Conservation (phyloP, 2,329 filamentous ascomycete species). For the Achaetomium macrosporum region DNA sequence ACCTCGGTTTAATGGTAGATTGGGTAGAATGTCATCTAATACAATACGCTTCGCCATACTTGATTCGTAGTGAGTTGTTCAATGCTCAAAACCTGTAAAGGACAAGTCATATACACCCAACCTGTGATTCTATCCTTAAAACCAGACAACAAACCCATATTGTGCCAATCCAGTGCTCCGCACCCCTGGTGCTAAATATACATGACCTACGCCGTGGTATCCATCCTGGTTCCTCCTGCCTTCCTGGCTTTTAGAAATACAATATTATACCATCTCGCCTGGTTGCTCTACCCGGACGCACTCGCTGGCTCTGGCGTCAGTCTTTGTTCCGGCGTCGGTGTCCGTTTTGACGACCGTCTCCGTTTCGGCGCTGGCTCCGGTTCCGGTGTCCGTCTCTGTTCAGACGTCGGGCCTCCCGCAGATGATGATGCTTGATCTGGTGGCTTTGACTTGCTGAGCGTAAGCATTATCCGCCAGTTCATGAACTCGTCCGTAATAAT, state of each 20-base stretch:
- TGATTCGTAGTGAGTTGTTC: too few relatives aligned
- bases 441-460: conserved; percentile 26
- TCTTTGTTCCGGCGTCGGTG: too few relatives aligned
- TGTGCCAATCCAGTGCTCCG: background rate
- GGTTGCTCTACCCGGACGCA: too few relatives aligned
- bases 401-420: background rate
- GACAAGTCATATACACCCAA: too few relatives aligned
- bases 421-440: background rate
- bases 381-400: background rate
- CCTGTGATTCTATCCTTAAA: background rate
- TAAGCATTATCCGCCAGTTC: conserved; percentile 61
- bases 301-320: too few relatives aligned
- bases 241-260: background rate
- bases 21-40: too few relatives aligned
- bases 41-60: too few relatives aligned
- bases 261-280: background rate
- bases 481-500: conserved; percentile 75
- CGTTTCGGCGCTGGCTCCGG: background rate
- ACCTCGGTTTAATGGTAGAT: too few relatives aligned
- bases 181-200: background rate
- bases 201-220: conserved; percentile 6
- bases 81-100: too few relatives aligned
- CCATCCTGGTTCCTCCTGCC: conserved; percentile 1
- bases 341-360: background rate
- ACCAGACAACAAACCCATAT: background rate